These are phyloP conservation scores for Apiosordaria backusii DNA, from an alignment of 495 filamentous ascomycete species.

Conservation along the genomic window DNA sequence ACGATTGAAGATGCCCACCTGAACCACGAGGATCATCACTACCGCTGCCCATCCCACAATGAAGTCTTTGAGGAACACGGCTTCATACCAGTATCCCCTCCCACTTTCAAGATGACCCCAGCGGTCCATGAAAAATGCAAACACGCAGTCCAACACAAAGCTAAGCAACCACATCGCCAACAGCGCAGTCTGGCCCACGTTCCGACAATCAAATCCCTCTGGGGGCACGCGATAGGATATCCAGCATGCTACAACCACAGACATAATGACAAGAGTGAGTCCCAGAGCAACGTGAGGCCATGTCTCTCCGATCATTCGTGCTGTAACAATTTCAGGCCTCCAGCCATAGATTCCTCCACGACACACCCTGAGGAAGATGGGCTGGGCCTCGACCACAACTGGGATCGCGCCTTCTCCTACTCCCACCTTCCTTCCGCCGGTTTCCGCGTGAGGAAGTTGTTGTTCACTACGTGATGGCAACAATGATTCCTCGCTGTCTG, in stretches of 20 bases:
- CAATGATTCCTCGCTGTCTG: background rate
- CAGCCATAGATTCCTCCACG: conserved; percentile 16
- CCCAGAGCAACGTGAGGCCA: conserved; percentile 9
- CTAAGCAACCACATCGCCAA: conserved; percentile 11
- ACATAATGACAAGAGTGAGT: conserved; percentile 6
- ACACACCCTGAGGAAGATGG: conserved; percentile 7
- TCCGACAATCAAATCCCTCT: conserved; percentile 20
- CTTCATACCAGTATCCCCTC: conserved; percentile 5
- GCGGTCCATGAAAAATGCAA: conserved; percentile 1
- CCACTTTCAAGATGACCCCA: background rate
- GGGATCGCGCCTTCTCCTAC: background rate
- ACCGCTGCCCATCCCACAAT: conserved; percentile 5
- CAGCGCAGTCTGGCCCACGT: conserved; percentile 6
- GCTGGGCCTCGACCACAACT: background rate
- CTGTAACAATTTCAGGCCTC: conserved; percentile 9
- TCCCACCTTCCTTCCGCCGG: background rate
- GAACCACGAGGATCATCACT: conserved; percentile 10
- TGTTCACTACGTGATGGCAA: background rate
- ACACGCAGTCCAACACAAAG: conserved; percentile 2
- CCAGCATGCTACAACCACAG: conserved; percentile 12
- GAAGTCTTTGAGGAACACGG: conserved; percentile 14
- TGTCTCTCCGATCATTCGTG: background rate
- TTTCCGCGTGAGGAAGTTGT: background rate
- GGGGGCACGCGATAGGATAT: conserved; percentile 21
- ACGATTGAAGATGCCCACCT: conserved; percentile 21